A percentile compares a stretch with the other conserved stretches of the same genome.
Conservation (phyloP, 2,329 filamentous ascomycete species). For the Colletotrichum lentis region DNA sequence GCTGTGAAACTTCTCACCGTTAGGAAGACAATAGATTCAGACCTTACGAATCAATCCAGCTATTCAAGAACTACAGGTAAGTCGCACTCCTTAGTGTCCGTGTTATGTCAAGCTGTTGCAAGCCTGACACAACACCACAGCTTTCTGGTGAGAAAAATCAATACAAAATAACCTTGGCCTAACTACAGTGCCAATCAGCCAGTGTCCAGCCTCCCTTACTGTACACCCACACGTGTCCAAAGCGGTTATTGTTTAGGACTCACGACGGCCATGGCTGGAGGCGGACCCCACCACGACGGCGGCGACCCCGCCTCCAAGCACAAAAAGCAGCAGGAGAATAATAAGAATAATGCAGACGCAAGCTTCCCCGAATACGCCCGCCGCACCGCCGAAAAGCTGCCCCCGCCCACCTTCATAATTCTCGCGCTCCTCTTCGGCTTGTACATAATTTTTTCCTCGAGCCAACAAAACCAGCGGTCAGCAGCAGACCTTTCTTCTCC, state of each 20-base stretch:
- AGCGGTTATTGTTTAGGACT: neutral
- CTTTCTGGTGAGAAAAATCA: neutral
- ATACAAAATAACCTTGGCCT: constrained; percentile 10
- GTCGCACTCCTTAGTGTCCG: neutral
- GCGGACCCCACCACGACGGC: constrained; percentile 45
- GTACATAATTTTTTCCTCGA: constrained; percentile 49
- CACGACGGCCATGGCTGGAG: constrained; percentile 41
- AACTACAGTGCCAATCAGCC: constrained; percentile 7
- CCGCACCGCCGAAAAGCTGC: constrained; percentile 50
- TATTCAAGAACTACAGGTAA: neutral
- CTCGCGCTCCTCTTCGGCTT: constrained; percentile 50
- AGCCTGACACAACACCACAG: neutral
- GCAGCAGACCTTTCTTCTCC: constrained; percentile 42
- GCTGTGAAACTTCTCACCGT: too few relatives aligned
- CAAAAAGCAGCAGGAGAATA: constrained; percentile 38
- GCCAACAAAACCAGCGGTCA: constrained; percentile 39
- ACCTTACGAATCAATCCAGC: neutral
- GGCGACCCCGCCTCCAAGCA: constrained; percentile 47
- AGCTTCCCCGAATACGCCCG: constrained; percentile 38
- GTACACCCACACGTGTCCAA: constrained; percentile 9
- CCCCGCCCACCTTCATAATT: constrained; percentile 55
- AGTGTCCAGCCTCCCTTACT: constrained; percentile 23
- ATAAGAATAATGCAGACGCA: constrained; percentile 34
- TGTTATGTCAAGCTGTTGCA: neutral
- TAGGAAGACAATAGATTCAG: too few relatives aligned